These are phyloP conservation scores for Termitomyces eurrhizus DNA, from an alignment of 768 basidiomycete genomes.

Conservation along the genomic window DNA sequence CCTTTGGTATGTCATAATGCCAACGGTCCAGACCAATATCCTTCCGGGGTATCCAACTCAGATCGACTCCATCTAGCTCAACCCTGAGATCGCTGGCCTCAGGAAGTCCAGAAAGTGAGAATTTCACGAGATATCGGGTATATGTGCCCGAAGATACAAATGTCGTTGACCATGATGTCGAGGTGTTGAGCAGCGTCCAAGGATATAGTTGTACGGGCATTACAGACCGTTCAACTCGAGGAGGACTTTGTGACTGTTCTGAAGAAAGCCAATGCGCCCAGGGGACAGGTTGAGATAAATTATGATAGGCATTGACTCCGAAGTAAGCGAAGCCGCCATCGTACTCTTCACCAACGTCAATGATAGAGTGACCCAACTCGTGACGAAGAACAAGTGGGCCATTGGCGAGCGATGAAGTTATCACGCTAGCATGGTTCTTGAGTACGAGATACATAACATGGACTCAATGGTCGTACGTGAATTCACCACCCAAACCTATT, in stretches of 20 bases:
- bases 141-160: slow-evolving; percentile 67
- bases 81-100: slow-evolving; percentile 48
- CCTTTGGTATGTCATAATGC: slow-evolving; percentile 80
- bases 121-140: slow-evolving; percentile 55
- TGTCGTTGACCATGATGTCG: slow-evolving; percentile 51
- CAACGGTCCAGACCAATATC: slow-evolving; percentile 68
- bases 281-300: slow-evolving; percentile 40
- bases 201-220: slow-evolving; percentile 77
- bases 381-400: slow-evolving; percentile 74
- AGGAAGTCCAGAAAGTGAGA: slow-evolving; percentile 73
- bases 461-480: slow-evolving; percentile 49
- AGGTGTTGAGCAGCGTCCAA: slow-evolving; percentile 67
- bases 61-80: slow-evolving; percentile 54
- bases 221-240: slow-evolving; percentile 59
- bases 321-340: slow-evolving; percentile 75
- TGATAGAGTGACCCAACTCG: slow-evolving; percentile 78
- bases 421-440: slow-evolving; percentile 42
- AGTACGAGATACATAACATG: not conserved
- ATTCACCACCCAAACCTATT: slow-evolving; percentile 70
- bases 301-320: slow-evolving; percentile 58
- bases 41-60: slow-evolving; percentile 53
- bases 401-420: slow-evolving; percentile 71
- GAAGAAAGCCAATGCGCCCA: slow-evolving; percentile 73
- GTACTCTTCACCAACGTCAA: slow-evolving; percentile 79
- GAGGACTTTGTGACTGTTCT: slow-evolving; percentile 22